Evolutionary conservation across 768 basidiomycete species (phyloP), one percentile per base, ranked within the genome.

Genomic region (Ramaria rubella): DNA sequence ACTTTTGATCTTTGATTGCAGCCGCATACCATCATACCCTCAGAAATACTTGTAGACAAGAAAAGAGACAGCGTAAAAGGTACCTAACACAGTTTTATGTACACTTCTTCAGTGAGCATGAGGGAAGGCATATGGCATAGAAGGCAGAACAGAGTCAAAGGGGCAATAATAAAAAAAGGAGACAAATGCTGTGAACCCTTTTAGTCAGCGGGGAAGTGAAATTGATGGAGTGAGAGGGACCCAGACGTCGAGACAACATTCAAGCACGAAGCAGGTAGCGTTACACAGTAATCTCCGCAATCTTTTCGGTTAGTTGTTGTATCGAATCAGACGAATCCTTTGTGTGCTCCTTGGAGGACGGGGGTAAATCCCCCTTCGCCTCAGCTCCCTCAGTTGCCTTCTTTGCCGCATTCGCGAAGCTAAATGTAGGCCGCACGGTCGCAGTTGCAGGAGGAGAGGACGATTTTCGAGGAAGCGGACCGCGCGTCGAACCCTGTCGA

Each of bases 321-420:
- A 59, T 62, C 38, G 57, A 64, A 46, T 59, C 42, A 23, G 62
- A 53, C 26, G 56, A 57, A 42, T 65, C 63, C 26, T 59, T 62
- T 59, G 64, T 72, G n/a, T 9, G 2, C 24, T 51, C 49, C n/a
- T 5, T 33, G 11, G 49, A 51, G 9, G 11, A n/a, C 14, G 5
- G 53, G 7, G 23, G 23, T 31, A 21, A n/a, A 23, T 19, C 63
- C 62, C 34, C 55, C 24, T 58, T 61, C 17, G 61, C 60, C 14
- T 63, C 67, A 14, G 67, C 63, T 3, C 46, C 62, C 36, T 63
- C 53, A 38, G 60, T 51, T 19, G 60, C 61, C 46, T 75, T 76
- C 62, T 75, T 79, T 65, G 87, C 87, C 36, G 85, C 91, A 54
- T 77, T 85, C 0, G 91, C 90, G 63, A 94, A 94, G 65, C 90